Percentiles rank a stretch among this genome's conserved stretches.
Evolutionary conservation across 176 grass and related monocot species (phyloP).

Genomic region (Ananas comosus): DNA sequence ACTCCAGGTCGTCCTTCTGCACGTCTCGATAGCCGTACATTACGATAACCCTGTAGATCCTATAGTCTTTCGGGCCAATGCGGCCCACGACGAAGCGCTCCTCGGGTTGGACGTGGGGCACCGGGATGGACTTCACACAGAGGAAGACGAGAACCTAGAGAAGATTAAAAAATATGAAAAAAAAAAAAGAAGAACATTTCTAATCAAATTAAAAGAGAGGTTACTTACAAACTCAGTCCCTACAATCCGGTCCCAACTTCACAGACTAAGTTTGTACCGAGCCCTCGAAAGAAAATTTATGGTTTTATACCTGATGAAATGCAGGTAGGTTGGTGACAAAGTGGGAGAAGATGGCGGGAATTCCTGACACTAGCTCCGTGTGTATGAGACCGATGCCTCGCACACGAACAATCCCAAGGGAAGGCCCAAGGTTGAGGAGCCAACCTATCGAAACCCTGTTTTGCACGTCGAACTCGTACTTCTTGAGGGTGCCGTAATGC

Average conservation of each 20-base stretch:
- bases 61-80: conserved; percentile 60
- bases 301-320: conserved; percentile 76
- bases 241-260: too few species aligned
- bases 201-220: conserved; percentile 2
- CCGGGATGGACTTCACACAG: conserved; percentile 58
- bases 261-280: too few species aligned
- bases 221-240: too few species aligned
- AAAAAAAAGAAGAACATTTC: background rate
- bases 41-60: conserved; percentile 73
- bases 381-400: conserved; percentile 82
- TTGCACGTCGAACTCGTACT: conserved; percentile 74
- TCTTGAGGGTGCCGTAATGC: conserved; percentile 77
- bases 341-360: conserved; percentile 88
- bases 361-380: conserved; percentile 70
- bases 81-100: conserved; percentile 69
- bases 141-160: conserved; percentile 74
- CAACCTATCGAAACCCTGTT: conserved; percentile 89
- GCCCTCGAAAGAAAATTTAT: background rate
- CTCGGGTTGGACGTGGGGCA: conserved; percentile 48
- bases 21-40: conserved; percentile 77
- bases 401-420: conserved; percentile 81
- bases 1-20: conserved; percentile 57
- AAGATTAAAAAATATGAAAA: conserved; percentile 11
- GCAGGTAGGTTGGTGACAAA: conserved; percentile 95
- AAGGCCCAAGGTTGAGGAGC: conserved; percentile 69